These are phyloP conservation scores for Talaromyces verruculosus DNA, from an alignment of 2,329 filamentous ascomycete genomes.

Conservation along the genomic window DNA sequence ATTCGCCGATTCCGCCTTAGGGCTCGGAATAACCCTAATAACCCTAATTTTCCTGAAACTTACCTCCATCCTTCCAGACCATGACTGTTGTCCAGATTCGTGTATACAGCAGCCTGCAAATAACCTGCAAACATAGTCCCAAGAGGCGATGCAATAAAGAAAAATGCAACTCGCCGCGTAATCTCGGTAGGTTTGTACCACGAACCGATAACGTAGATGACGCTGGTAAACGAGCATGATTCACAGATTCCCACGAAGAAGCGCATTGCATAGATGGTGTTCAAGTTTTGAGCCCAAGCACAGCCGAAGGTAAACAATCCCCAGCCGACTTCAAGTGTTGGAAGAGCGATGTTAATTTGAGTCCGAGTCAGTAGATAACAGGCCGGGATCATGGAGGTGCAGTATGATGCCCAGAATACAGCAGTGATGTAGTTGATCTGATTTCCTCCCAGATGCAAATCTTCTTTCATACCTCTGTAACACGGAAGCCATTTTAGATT, in stretches of 20 bases:
- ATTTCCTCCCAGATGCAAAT: constrained; percentile 27
- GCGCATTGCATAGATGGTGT: constrained; percentile 37
- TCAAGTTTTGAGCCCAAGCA: constrained; percentile 24
- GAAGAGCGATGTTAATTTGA: constrained; percentile 28
- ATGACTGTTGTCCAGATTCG: constrained; percentile 30
- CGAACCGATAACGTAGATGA: constrained; percentile 27
- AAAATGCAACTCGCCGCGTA: constrained; percentile 34
- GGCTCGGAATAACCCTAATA: not conserved
- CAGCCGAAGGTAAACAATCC: constrained; percentile 29
- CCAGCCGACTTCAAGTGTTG: constrained; percentile 28
- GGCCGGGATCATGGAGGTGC: constrained; percentile 44
- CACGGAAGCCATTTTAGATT: not conserved
- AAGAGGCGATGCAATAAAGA: constrained; percentile 34
- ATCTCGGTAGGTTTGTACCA: constrained; percentile 29
- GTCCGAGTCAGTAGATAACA: constrained; percentile 40
- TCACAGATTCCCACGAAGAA: constrained; percentile 42
- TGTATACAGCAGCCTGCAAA: constrained; percentile 36
- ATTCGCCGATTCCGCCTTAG: too few species aligned
- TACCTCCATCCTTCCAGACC: constrained; percentile 26
- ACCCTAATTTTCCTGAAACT: constrained; percentile 7
- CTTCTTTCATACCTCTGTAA: constrained; percentile 29
- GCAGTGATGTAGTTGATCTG: constrained; percentile 32
- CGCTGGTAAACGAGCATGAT: constrained; percentile 35
- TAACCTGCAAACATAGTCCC: constrained; percentile 38
- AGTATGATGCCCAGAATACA: constrained; percentile 42